Conservation (phyloP, 1,284 basidiomycete species). For the Boletus sp. region DNA sequence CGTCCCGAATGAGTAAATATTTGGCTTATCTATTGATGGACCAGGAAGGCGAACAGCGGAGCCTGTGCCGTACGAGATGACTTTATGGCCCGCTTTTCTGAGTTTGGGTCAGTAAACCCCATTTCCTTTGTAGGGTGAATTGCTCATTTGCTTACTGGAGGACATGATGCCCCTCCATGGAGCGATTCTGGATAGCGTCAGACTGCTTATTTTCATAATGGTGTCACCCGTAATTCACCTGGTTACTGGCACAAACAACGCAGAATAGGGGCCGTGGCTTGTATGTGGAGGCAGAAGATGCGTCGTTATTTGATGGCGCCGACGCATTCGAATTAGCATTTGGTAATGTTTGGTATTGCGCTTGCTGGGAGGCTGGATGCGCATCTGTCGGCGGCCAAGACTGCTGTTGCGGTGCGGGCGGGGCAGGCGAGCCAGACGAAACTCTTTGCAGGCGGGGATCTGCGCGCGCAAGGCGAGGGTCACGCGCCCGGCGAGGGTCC, state of each 20-base stretch:
- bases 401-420: slow-evolving; percentile 39
- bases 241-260: slow-evolving; percentile 97
- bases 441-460: slow-evolving; percentile 62
- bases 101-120: slow-evolving; percentile 10
- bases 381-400: slow-evolving; percentile 27
- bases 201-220: slow-evolving; percentile 2
- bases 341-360: slow-evolving; percentile 17
- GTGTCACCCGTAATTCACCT: slow-evolving; percentile 49
- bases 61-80: slow-evolving; percentile 94
- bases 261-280: slow-evolving; percentile 83
- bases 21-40: slow-evolving; percentile 94
- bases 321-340: slow-evolving; percentile 9
- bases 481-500: slow-evolving; percentile 76
- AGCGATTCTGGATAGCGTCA: slow-evolving; percentile 74
- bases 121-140: background rate
- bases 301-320: slow-evolving; percentile 10
- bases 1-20: slow-evolving; percentile 97
- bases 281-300: slow-evolving; percentile 34
- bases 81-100: slow-evolving; percentile 85
- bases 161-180: slow-evolving; percentile 97
- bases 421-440: slow-evolving; percentile 41
- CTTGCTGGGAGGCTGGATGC: slow-evolving; percentile 14
- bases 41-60: slow-evolving; percentile 96
- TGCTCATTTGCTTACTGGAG: slow-evolving; percentile 69
- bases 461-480: slow-evolving; percentile 67